phyloP scores from a whole-genome alignment of 1,284 basidiomycete genomes.

The Trichosporon asahii region DNA sequence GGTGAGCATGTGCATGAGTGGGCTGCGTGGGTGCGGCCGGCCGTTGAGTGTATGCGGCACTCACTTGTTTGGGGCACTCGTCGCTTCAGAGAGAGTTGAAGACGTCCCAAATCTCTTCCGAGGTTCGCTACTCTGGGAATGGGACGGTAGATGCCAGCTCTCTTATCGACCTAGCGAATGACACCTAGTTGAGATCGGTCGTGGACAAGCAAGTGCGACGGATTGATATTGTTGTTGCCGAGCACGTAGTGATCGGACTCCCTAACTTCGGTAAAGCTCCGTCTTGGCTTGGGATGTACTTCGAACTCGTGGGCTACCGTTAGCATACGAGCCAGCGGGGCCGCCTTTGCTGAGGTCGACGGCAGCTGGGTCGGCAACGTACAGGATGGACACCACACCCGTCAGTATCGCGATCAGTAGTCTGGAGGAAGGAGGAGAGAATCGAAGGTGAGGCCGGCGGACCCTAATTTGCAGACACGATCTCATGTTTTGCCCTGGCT shows the following conservation, averaged over 20 bases:
- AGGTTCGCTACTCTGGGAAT: too few species aligned
- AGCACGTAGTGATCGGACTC: background rate
- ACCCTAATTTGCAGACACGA: background rate
- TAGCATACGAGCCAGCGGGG: background rate
- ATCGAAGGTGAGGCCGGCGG: background rate
- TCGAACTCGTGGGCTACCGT: background rate
- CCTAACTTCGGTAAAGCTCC: background rate
- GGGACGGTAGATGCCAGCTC: too few species aligned
- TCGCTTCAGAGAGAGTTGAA: background rate
- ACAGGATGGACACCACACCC: background rate
- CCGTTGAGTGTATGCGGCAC: background rate
- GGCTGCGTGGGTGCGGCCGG: background rate
- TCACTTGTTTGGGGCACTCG: background rate
- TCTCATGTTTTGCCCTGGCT: conserved; percentile 3
- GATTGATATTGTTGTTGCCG: background rate
- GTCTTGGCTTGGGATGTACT: background rate
- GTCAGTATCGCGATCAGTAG: conserved; percentile 3
- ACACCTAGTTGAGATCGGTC: background rate
- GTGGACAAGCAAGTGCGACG: background rate
- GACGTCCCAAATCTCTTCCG: too few species aligned
- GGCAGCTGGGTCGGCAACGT: background rate
- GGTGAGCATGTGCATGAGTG: background rate
- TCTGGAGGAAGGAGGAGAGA: conserved; percentile 7
- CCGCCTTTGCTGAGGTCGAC: background rate
- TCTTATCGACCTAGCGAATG: background rate